Conservation (phyloP, 768 basidiomycete genomes). For the Serpula lacrymans region DNA sequence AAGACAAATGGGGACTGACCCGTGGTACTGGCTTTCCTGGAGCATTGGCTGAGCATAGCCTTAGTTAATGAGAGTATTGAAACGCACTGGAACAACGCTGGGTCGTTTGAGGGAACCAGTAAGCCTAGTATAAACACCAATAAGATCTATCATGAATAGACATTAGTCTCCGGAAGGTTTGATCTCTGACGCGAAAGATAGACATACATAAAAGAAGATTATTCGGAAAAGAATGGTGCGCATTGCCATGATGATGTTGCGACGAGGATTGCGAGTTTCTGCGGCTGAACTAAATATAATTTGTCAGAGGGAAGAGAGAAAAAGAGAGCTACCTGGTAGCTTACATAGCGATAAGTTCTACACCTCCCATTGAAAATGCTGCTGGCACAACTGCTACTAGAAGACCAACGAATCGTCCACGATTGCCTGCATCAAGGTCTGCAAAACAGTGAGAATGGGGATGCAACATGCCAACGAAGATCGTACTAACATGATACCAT, state of each 20-base stretch:
- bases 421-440: slow-evolving; percentile 24
- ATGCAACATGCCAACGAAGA: no score
- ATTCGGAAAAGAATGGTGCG: slow-evolving; percentile 79
- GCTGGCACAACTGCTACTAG: slow-evolving; percentile 46
- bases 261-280: slow-evolving; percentile 74
- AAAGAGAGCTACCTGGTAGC: slow-evolving; percentile 24
- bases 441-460: no score
- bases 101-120: slow-evolving; percentile 68
- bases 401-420: slow-evolving; percentile 36
- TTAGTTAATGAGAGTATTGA: no score
- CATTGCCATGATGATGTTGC: slow-evolving; percentile 77
- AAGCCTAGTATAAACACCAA: slow-evolving; percentile 70
- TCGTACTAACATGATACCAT: slow-evolving; percentile 41
- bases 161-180: neutral
- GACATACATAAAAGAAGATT: slow-evolving; percentile 64
- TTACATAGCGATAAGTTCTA: slow-evolving; percentile 71
- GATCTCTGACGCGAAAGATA: neutral
- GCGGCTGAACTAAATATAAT: slow-evolving; percentile 55
- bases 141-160: slow-evolving; percentile 45
- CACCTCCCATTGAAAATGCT: slow-evolving; percentile 76
- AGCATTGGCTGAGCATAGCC: no score
- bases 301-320: slow-evolving; percentile 16
- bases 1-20: slow-evolving; percentile 83
- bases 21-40: slow-evolving; percentile 32
- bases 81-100: slow-evolving; percentile 42